A percentile compares a stretch with the other conserved stretches of the same genome.
Evolutionary conservation across 2,329 filamentous ascomycete species (phyloP).

Genomic region (Colletotrichum salicis): DNA sequence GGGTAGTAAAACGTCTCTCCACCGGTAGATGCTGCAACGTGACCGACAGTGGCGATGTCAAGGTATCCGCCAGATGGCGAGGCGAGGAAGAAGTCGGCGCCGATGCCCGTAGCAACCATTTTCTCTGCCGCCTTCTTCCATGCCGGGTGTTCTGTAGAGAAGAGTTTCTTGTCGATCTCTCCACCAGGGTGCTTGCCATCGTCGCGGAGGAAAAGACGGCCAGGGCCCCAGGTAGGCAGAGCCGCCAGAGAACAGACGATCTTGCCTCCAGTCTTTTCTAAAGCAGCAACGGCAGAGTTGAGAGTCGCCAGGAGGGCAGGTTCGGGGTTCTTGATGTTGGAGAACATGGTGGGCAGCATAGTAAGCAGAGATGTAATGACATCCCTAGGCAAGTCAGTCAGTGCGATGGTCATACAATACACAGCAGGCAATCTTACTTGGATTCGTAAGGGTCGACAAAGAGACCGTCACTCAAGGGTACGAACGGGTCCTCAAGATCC

Average conservation of each 20-base stretch:
- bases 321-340: conserved; percentile 88
- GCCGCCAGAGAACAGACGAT: conserved; percentile 87
- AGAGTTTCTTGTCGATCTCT: conserved; percentile 91
- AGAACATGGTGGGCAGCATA: conserved; percentile 86
- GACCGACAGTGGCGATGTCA: conserved; percentile 91
- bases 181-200: conserved; percentile 87
- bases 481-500: conserved; percentile 95
- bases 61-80: conserved; percentile 91
- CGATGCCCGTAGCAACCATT: conserved; percentile 87
- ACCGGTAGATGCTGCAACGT: conserved; percentile 88
- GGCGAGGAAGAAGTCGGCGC: conserved; percentile 93
- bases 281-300: conserved; percentile 83
- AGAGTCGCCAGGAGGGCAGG: conserved; percentile 86
- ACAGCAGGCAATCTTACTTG: conserved; percentile 61
- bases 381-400: conserved; percentile 55
- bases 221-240: conserved; percentile 93
- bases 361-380: conserved; percentile 90
- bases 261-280: conserved; percentile 90
- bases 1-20: conserved; percentile 97
- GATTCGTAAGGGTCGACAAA: conserved; percentile 96
- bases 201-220: conserved; percentile 85
- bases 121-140: conserved; percentile 90
- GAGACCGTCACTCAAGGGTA: conserved; percentile 88
- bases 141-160: conserved; percentile 87
- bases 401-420: neutral